phyloP scores from a whole-genome alignment of 2,329 filamentous ascomycete genomes.

The Paraphoma sp. region DNA sequence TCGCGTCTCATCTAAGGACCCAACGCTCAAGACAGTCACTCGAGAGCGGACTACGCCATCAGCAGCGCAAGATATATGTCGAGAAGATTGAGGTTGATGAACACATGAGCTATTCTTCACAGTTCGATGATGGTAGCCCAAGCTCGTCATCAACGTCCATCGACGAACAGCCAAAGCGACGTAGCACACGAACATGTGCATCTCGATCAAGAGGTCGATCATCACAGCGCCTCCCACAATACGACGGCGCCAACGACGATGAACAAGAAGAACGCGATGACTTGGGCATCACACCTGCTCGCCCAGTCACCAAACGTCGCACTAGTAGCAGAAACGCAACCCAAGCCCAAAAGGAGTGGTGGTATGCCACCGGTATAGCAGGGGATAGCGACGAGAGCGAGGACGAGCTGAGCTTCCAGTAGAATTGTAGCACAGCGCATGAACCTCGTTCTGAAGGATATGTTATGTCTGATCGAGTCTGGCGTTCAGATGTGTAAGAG shows the following conservation, averaged over 20 bases:
- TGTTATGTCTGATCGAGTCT: neutral
- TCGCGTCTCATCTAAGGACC: slow-evolving; percentile 7
- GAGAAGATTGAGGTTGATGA: slow-evolving; percentile 8
- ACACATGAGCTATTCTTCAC: neutral
- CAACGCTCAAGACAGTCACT: slow-evolving; percentile 20
- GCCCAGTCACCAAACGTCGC: slow-evolving; percentile 2
- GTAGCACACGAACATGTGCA: neutral
- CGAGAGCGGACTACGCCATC: slow-evolving; percentile 21
- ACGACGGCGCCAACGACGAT: neutral
- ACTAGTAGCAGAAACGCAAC: neutral
- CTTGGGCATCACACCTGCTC: slow-evolving; percentile 17
- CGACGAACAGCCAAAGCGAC: neutral
- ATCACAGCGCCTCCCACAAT: neutral
- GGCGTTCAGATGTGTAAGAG: neutral
- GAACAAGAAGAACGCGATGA: slow-evolving; percentile 14
- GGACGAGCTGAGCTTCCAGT: slow-evolving; percentile 44
- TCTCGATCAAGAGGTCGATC: neutral
- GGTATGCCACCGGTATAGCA: slow-evolving; percentile 7
- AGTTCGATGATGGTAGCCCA: neutral
- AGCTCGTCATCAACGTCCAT: neutral
- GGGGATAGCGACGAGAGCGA: slow-evolving; percentile 28
- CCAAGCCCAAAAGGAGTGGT: slow-evolving; percentile 12
- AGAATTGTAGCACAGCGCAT: slow-evolving; percentile 5
- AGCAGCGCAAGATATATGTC: slow-evolving; percentile 20
- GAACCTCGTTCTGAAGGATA: neutral